Evolutionary conservation across 176 grass and related monocot genomes (phyloP).

Genomic region (Eragrostis nindensis): DNA sequence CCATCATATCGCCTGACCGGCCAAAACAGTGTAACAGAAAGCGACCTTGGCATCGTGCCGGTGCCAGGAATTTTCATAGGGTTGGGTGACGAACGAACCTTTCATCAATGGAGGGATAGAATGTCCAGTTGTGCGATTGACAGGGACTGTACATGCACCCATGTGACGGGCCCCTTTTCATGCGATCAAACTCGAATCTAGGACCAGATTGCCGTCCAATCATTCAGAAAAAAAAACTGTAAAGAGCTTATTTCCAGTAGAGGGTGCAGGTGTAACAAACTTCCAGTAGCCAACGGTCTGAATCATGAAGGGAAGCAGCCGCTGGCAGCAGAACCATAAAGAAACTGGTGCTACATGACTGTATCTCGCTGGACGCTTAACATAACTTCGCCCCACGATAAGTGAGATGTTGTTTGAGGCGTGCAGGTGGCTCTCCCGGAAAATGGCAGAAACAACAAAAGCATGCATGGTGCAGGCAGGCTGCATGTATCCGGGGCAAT

Average conservation of each 20-base stretch:
- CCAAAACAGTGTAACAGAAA: not conserved
- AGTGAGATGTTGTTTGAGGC: not conserved
- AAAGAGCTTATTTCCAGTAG: not conserved
- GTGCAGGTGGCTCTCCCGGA: not conserved
- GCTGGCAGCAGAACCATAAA: not conserved
- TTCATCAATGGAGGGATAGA: not conserved
- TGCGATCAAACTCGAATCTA: not conserved
- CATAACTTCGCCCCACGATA: not conserved
- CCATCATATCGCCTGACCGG: not conserved
- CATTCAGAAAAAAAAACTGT: no score
- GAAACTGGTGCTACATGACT: not conserved
- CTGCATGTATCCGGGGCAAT: not conserved
- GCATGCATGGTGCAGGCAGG: no score
- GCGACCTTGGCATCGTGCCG: not conserved
- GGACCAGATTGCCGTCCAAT: no score
- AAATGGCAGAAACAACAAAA: not conserved
- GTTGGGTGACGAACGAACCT: not conserved
- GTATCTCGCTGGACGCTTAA: not conserved
- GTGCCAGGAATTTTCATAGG: not conserved
- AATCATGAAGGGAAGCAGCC: not conserved
- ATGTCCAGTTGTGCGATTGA: not conserved
- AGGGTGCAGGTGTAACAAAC: constrained; percentile 12
- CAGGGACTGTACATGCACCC: not conserved
- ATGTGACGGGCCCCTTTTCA: constrained; percentile 1
- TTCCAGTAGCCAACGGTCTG: not conserved